These are phyloP conservation scores for Pseudogymnoascus sp. DNA, from an alignment of 2,329 filamentous ascomycete species.

Conservation along the genomic window DNA sequence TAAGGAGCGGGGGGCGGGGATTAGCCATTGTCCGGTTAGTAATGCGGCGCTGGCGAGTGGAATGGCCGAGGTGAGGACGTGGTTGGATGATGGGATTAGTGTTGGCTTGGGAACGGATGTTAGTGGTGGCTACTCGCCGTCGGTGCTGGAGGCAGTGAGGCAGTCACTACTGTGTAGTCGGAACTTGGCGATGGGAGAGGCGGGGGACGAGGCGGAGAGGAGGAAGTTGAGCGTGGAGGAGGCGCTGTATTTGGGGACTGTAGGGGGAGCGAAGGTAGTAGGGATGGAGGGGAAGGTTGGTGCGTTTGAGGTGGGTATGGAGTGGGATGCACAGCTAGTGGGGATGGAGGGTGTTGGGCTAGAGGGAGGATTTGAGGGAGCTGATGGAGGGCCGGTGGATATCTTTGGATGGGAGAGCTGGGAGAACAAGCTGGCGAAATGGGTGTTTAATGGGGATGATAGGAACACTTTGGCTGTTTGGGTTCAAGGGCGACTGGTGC, in stretches of 20 bases:
- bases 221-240: constrained; percentile 74
- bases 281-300: constrained; percentile 66
- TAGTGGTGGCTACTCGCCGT: constrained; percentile 76
- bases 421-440: constrained; percentile 82
- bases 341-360: constrained; percentile 44
- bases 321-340: constrained; percentile 86
- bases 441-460: constrained; percentile 91
- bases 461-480: constrained; percentile 82
- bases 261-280: constrained; percentile 77
- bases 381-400: constrained; percentile 61
- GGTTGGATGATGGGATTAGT: constrained; percentile 66
- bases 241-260: constrained; percentile 75
- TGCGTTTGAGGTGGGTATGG: constrained; percentile 75
- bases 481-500: constrained; percentile 78
- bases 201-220: constrained; percentile 37
- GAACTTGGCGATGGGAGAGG: constrained; percentile 51
- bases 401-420: constrained; percentile 88
- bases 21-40: constrained; percentile 80
- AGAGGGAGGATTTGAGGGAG: constrained; percentile 27
- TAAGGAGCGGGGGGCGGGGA: constrained; percentile 50
- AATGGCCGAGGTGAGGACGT: constrained; percentile 62
- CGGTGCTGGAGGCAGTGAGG: constrained; percentile 72
- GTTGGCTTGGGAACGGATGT: constrained; percentile 89
- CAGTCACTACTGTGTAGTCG: constrained; percentile 74
- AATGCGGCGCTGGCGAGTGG: constrained; percentile 80